These are phyloP conservation scores for Ophiostoma pallidulum DNA, from an alignment of 2,329 filamentous ascomycete species.

Conservation along the genomic window DNA sequence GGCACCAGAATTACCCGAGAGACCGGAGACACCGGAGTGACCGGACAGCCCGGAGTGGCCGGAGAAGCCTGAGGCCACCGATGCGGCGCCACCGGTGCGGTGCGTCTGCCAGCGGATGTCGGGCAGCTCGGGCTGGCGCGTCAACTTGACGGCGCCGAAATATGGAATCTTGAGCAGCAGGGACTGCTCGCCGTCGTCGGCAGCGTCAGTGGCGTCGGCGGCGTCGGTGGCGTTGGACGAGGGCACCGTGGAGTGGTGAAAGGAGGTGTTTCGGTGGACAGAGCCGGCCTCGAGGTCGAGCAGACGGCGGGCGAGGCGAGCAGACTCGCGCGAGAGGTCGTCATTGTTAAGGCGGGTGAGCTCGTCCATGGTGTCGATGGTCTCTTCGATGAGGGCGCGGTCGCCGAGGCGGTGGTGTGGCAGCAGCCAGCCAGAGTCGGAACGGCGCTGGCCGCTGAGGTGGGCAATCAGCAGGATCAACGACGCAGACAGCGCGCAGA, in stretches of 20 bases:
- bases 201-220: neutral
- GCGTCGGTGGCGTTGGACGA: neutral
- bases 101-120: no score
- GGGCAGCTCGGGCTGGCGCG: neutral
- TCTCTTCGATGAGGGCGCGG: conserved; percentile 30
- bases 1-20: no score
- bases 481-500: conserved; percentile 30
- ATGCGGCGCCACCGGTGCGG: no score
- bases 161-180: conserved; percentile 9
- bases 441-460: conserved; percentile 21
- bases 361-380: conserved; percentile 25
- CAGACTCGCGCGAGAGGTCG: conserved; percentile 23
- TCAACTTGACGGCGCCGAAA: conserved; percentile 6
- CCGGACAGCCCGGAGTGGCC: no score
- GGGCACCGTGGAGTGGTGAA: neutral
- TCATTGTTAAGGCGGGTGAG: conserved; percentile 20
- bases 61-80: no score
- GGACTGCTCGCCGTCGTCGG: neutral
- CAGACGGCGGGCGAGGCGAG: conserved; percentile 25
- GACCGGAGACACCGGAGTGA: no score
- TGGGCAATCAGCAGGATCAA: conserved; percentile 32
- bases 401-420: conserved; percentile 32
- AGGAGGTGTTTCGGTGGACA: no score
- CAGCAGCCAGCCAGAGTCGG: conserved; percentile 19
- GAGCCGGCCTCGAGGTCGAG: conserved; percentile 28